Evolutionary conservation across 2,329 filamentous ascomycete species (phyloP).

Genomic region (Lasiodiplodia gonubiensis): DNA sequence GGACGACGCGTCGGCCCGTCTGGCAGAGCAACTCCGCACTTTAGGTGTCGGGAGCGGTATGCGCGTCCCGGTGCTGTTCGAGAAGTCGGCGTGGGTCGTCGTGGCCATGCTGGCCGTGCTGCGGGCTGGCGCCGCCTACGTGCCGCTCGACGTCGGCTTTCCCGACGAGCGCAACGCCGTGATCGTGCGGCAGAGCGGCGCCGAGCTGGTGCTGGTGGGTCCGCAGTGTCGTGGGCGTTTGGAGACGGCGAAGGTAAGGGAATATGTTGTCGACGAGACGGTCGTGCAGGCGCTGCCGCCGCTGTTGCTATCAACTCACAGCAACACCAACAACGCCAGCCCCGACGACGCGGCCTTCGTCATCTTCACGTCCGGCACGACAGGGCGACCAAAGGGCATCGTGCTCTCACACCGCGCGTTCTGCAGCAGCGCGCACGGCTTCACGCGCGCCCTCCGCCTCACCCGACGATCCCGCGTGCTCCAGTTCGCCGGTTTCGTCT

Average conservation of each 20-base stretch:
- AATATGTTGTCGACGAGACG: no score
- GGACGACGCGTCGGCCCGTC: constrained; percentile 36
- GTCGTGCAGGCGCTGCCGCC: no score
- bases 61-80: constrained; percentile 7
- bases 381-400: constrained; percentile 37
- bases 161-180: constrained; percentile 29
- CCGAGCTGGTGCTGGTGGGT: neutral
- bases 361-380: constrained; percentile 37
- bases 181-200: neutral
- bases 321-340: no score
- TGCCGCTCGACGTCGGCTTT: constrained; percentile 38
- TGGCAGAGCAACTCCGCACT: constrained; percentile 49
- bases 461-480: constrained; percentile 15
- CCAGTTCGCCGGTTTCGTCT: constrained; percentile 57
- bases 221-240: neutral
- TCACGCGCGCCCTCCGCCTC: neutral
- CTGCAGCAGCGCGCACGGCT: constrained; percentile 34
- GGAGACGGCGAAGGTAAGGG: no score
- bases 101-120: constrained; percentile 46
- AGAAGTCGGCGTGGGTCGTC: constrained; percentile 35
- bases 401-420: constrained; percentile 41
- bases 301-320: no score
- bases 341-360: constrained; percentile 30
- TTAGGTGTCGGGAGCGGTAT: constrained; percentile 30
- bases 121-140: constrained; percentile 35